Conservation (phyloP, 2,329 filamentous ascomycete genomes). For the Arachnomyces sp. region DNA sequence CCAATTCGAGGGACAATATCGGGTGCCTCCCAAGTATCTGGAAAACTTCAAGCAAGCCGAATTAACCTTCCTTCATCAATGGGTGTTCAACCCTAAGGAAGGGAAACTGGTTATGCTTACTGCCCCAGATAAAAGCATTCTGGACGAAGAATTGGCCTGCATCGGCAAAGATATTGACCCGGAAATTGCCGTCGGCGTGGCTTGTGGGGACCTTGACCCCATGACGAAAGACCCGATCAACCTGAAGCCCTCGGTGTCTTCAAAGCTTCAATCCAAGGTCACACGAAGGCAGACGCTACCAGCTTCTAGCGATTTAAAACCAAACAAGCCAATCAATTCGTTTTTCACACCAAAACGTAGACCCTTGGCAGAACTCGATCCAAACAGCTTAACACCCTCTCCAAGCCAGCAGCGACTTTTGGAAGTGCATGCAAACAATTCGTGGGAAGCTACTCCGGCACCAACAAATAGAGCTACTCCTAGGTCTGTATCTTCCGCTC, state of each 20-base stretch:
- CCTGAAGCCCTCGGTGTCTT: constrained; percentile 26
- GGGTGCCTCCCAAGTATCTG: constrained; percentile 73
- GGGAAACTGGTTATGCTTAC: constrained; percentile 69
- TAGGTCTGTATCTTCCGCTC: constrained; percentile 27
- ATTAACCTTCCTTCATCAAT: constrained; percentile 85
- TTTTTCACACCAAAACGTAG: constrained; percentile 60
- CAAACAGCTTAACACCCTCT: constrained; percentile 60
- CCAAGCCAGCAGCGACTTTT: constrained; percentile 56
- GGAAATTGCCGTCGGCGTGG: constrained; percentile 64
- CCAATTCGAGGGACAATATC: constrained; percentile 80
- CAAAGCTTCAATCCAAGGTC: constrained; percentile 27
- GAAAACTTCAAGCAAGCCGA: constrained; percentile 79
- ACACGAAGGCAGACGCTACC: constrained; percentile 34
- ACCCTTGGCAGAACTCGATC: constrained; percentile 60
- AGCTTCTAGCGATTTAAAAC: constrained; percentile 48
- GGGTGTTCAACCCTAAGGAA: constrained; percentile 77
- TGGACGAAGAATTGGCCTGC: constrained; percentile 66
- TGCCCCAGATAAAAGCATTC: constrained; percentile 54
- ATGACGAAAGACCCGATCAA: constrained; percentile 67
- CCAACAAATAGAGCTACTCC: constrained; percentile 30
- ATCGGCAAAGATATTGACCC: constrained; percentile 68
- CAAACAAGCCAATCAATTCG: constrained; percentile 53
- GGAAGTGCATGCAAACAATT: constrained; percentile 44
- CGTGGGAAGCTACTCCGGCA: constrained; percentile 49
- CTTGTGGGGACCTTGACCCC: constrained; percentile 75